Evolutionary conservation across 352 stramenopile species (phyloP), one percentile per base, ranked within the genome.

Genomic region (Phytophthora pini): DNA sequence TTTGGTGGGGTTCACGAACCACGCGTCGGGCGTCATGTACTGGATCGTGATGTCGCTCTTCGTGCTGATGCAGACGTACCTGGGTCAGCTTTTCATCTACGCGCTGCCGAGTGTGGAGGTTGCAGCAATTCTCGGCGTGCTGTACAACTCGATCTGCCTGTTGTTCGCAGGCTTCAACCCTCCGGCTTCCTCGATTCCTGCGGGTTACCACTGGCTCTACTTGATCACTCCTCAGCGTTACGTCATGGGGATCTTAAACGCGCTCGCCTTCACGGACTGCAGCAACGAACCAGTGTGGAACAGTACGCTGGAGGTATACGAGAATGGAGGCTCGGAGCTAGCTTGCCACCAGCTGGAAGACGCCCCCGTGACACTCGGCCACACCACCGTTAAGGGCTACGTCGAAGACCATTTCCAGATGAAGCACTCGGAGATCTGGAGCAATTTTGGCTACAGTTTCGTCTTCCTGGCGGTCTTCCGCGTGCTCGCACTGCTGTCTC

Each of bases 331-430:
- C 10, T 34, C 17, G 2, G 22, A 51, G 20, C 22, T 65, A 26
- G 56, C 45, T 13, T 64, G 61, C 24, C 44, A 64, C 7, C 12
- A 55, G 26, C 22, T 64, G 36, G 26, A 38, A 11, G 17, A 55
- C 24, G 45, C 52, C 5, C 58, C 52, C 5, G 40, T 31, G 22
- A 34, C 61, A 7, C 31, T 68, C 24, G 61, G 52, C 17, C 51
- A 69, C 61, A 54, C 40, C 8, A 69, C 61, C 13, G 61, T 69
- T 22, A 64, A 77, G 47, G 44, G 39, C 9, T 76, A 73, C 47
- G 54, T 76, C 17, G 63, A 74, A 58, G 49, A 45, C 38, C 40
- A 74, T 34, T 72, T 74, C 34, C 44, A 66, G 39, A 70, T 76
- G 52, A 67, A 61, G 22, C 62, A 68, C 45, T 55, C 66, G 20